These are phyloP conservation scores for Quercus berberidifolia DNA, from an alignment of 306 rosid species.

Conservation along the genomic window DNA sequence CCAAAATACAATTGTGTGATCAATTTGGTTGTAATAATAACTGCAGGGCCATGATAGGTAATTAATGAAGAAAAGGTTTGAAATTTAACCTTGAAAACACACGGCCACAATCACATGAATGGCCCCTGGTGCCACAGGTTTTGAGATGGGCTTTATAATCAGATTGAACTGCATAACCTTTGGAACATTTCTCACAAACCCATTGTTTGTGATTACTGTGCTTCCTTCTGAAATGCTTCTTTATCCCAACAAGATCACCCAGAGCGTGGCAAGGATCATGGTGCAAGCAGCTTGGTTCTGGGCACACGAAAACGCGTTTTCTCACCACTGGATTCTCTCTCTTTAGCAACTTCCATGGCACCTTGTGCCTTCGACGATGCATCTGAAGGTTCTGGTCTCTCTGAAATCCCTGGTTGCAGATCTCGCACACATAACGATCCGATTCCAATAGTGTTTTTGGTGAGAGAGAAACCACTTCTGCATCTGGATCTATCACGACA, in stretches of 20 bases:
- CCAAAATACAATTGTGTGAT: conserved; percentile 13
- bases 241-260: conserved; percentile 96
- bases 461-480: conserved; percentile 95
- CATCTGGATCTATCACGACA: conserved; percentile 75
- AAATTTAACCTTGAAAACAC: conserved; percentile 75
- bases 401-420: conserved; percentile 99
- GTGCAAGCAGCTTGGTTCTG: conserved; percentile 91
- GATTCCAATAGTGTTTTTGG: conserved; percentile 94
- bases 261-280: conserved; percentile 96
- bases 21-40: neutral
- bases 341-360: conserved; percentile 96
- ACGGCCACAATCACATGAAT: conserved; percentile 95
- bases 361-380: conserved; percentile 95
- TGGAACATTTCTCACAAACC: conserved; percentile 87
- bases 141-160: conserved; percentile 98
- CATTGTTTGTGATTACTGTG: conserved; percentile 96
- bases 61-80: neutral
- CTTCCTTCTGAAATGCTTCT: conserved; percentile 89
- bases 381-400: conserved; percentile 99
- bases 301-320: conserved; percentile 93
- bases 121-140: conserved; percentile 96
- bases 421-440: conserved; percentile 98
- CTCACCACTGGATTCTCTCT: conserved; percentile 78
- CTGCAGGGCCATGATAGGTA: neutral
- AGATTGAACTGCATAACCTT: conserved; percentile 95